phyloP scores from a whole-genome alignment of 495 filamentous ascomycete genomes.

The Neurospora sp. region DNA sequence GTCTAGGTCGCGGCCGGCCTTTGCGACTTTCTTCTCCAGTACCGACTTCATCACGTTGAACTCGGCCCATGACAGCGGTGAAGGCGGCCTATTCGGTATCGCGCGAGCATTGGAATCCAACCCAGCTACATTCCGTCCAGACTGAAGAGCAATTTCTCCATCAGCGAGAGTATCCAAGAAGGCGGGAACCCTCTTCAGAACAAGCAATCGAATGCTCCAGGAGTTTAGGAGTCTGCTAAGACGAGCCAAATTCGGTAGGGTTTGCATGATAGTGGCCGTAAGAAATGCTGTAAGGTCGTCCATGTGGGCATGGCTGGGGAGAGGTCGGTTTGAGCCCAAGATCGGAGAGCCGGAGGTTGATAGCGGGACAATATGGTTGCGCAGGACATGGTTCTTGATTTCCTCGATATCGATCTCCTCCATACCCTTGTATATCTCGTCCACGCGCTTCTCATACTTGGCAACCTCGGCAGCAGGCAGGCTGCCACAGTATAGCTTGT shows the following conservation, averaged over 20 bases:
- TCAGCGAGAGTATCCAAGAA: slow-evolving; percentile 58
- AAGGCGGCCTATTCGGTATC: slow-evolving; percentile 11
- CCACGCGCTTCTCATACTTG: slow-evolving; percentile 61
- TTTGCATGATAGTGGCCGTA: slow-evolving; percentile 77
- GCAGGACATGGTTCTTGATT: slow-evolving; percentile 78
- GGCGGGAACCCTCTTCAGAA: slow-evolving; percentile 60
- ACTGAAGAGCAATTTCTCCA: slow-evolving; percentile 50
- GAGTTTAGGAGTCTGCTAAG: slow-evolving; percentile 56
- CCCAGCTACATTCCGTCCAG: slow-evolving; percentile 51
- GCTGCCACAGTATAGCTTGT: slow-evolving; percentile 55
- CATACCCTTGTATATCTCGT: slow-evolving; percentile 67
- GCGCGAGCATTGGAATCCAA: slow-evolving; percentile 1
- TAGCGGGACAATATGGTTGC: slow-evolving; percentile 57
- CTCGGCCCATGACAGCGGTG: slow-evolving; percentile 36
- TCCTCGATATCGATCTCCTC: slow-evolving; percentile 78
- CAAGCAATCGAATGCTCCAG: slow-evolving; percentile 67
- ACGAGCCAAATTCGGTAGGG: slow-evolving; percentile 70
- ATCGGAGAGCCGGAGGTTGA: slow-evolving; percentile 43
- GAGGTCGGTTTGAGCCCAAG: slow-evolving; percentile 32
- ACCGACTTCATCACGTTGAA: slow-evolving; percentile 52
- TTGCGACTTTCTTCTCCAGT: slow-evolving; percentile 58
- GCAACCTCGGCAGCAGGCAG: slow-evolving; percentile 51
- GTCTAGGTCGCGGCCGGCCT: slow-evolving; percentile 66
- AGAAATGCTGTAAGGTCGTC: slow-evolving; percentile 84
- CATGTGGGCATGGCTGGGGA: slow-evolving; percentile 43